Conservation (phyloP, 106 monocot species). For the Apostasia shenzhenica region DNA sequence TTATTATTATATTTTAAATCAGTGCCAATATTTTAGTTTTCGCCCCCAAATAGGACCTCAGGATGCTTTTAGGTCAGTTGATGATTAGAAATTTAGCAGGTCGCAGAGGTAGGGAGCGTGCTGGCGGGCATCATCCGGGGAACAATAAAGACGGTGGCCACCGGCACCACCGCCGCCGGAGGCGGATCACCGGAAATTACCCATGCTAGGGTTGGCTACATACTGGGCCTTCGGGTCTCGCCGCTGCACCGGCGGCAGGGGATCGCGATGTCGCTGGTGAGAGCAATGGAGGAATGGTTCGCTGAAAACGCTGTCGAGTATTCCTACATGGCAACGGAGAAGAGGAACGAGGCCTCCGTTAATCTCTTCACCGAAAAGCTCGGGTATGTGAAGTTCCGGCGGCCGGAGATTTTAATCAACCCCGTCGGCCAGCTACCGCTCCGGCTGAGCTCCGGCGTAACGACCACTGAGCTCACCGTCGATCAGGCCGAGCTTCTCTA, state of each 20-base stretch:
- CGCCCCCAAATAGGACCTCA: background rate
- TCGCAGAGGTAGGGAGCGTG: background rate
- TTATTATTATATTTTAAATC: background rate
- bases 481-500: background rate
- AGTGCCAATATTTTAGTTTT: background rate
- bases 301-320: background rate
- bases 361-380: conserved; percentile 5
- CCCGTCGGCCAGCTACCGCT: background rate
- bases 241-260: background rate
- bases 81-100: background rate
- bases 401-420: background rate
- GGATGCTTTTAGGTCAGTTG: background rate
- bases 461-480: background rate
- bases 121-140: conserved; percentile 3
- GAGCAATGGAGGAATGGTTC: conserved; percentile 2
- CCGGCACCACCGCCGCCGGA: background rate
- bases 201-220: background rate
- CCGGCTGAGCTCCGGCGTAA: too few relatives aligned
- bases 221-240: conserved; percentile 1
- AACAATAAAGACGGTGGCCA: background rate
- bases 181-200: background rate
- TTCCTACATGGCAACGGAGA: conserved; percentile 4
- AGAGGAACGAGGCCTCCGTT: background rate
- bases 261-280: background rate
- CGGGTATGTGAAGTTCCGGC: conserved; percentile 2